Evolutionary conservation across 1,284 basidiomycete species (phyloP).

Genomic region (Anthracocystis setariae): DNA sequence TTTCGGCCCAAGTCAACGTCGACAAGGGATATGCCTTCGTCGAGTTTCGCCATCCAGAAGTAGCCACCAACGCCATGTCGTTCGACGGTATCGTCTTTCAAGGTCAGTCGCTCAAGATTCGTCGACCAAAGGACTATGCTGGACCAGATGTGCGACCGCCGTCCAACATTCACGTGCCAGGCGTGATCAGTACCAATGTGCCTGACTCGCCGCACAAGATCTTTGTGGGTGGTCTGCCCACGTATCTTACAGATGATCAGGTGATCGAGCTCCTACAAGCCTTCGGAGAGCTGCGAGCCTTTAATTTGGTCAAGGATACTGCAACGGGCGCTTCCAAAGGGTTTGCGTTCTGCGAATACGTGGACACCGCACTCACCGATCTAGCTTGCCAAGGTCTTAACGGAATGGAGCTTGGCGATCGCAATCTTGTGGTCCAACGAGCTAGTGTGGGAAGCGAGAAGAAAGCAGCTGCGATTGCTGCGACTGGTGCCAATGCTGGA

Average conservation of each 20-base stretch:
- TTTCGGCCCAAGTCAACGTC: conserved; percentile 92
- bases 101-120: conserved; percentile 89
- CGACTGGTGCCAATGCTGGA: conserved; percentile 67
- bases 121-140: conserved; percentile 94
- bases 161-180: conserved; percentile 80
- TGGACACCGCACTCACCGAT: conserved; percentile 87
- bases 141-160: conserved; percentile 73
- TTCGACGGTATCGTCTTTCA: conserved; percentile 97
- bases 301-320: conserved; percentile 92
- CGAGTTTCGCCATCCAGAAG: conserved; percentile 94
- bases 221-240: conserved; percentile 93
- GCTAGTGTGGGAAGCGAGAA: conserved; percentile 79
- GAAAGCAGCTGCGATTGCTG: conserved; percentile 53
- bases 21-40: conserved; percentile 95
- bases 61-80: conserved; percentile 93
- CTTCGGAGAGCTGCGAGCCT: conserved; percentile 95
- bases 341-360: conserved; percentile 99
- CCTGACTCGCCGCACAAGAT: conserved; percentile 98
- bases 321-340: conserved; percentile 78
- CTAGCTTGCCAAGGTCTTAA: conserved; percentile 95
- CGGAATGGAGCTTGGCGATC: conserved; percentile 96
- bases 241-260: conserved; percentile 95
- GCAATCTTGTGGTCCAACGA: conserved; percentile 94
- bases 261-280: conserved; percentile 96
- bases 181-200: conserved; percentile 93